A percentile compares a stretch with the other conserved stretches of the same genome.
Conservation (phyloP, 1,139 yeast species). For the Yamadazyma blattariae region DNA sequence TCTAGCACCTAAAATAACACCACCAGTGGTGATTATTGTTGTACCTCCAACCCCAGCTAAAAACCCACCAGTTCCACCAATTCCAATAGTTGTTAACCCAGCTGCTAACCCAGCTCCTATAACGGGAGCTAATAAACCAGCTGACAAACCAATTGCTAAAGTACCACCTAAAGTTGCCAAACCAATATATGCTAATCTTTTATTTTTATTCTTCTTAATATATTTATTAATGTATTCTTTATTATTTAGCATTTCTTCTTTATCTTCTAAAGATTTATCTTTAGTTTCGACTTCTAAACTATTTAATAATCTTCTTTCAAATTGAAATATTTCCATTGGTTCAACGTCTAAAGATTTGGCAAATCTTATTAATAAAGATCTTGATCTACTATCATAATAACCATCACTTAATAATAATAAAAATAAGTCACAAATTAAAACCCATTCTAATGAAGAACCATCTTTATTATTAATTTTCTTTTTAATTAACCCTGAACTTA, state of each 20-base stretch:
- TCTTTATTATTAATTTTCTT: constrained; percentile 2
- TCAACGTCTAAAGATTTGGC: constrained; percentile 59
- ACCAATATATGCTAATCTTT: constrained; percentile 83
- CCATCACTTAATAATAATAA: constrained; percentile 79
- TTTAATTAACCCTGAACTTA: constrained; percentile 53
- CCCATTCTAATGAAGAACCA: constrained; percentile 65
- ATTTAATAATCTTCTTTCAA: constrained; percentile 87
- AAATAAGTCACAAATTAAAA: constrained; percentile 85
- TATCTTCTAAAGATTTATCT: constrained; percentile 45
- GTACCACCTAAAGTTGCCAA: constrained; percentile 98
- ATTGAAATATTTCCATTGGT: constrained; percentile 71
- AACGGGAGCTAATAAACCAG: constrained; percentile 94
- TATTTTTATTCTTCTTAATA: constrained; percentile 60
- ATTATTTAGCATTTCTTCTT: constrained; percentile 76
- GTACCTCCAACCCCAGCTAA: constrained; percentile 98
- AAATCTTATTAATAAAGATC: constrained; percentile 68
- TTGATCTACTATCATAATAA: constrained; percentile 83
- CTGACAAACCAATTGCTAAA: constrained; percentile 87
- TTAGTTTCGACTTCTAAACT: constrained; percentile 84
- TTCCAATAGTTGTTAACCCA: constrained; percentile 92
- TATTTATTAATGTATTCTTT: constrained; percentile 66
- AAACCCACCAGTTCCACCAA: constrained; percentile 86
- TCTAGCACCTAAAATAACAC: constrained; percentile 85
- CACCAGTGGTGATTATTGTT: constrained; percentile 88
- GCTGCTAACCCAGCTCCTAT: constrained; percentile 99